Evolutionary conservation across 768 basidiomycete species (phyloP).

Genomic region (Termitomyces sp.): DNA sequence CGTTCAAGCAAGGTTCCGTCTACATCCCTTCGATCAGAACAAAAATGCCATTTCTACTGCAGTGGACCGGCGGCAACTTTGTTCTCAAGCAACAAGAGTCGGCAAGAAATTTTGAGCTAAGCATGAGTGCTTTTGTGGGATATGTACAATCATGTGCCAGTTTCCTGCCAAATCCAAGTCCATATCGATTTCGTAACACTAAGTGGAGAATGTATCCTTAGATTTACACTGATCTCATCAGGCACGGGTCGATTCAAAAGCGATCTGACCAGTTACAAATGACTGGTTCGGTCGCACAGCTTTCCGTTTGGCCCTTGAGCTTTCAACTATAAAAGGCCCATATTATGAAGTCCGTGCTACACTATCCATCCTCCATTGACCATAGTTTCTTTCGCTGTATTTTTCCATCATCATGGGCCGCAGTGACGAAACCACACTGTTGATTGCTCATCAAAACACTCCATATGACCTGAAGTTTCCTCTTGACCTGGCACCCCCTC

Average conservation of each 20-base stretch:
- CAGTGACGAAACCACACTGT: slow-evolving; percentile 18
- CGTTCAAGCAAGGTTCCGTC: neutral
- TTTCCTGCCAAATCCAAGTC: neutral
- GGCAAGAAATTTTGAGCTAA: neutral
- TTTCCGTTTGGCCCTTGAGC: neutral
- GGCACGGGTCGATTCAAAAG: slow-evolving; percentile 10
- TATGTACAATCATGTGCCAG: neutral
- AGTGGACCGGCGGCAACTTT: neutral
- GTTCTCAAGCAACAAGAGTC: neutral
- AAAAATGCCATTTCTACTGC: neutral
- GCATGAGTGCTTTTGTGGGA: neutral
- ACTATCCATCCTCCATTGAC: neutral
- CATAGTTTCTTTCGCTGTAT: neutral
- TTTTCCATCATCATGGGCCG: slow-evolving; percentile 14
- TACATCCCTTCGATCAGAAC: neutral
- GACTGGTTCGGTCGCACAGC: neutral
- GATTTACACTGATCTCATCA: slow-evolving; percentile 4
- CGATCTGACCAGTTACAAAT: neutral
- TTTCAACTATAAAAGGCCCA: slow-evolving; percentile 12
- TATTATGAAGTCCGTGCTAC: neutral
- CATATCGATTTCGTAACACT: neutral
- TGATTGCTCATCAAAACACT: slow-evolving; percentile 17
- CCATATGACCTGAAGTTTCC: slow-evolving; percentile 23
- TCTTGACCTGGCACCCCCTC: slow-evolving; percentile 23
- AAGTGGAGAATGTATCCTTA: neutral